These are phyloP conservation scores for Halophytophthora polymorphica DNA, from an alignment of 352 stramenopile genomes.

Conservation along the genomic window DNA sequence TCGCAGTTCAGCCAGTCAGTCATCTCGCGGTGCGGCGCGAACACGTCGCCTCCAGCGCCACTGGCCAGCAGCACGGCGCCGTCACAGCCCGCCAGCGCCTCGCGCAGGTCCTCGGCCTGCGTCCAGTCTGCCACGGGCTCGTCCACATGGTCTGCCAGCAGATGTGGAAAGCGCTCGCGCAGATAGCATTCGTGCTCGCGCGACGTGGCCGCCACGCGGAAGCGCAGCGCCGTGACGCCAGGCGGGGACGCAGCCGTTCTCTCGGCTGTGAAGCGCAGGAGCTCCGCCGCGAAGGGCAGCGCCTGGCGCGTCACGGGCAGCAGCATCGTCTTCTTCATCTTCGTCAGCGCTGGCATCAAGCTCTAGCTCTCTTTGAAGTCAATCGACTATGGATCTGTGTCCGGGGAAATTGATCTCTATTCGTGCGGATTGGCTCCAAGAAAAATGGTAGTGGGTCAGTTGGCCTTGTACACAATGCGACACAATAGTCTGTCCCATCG, in stretches of 20 bases:
- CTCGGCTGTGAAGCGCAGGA: constrained; percentile 13
- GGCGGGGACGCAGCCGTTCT: neutral
- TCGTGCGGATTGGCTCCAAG: too few relatives aligned
- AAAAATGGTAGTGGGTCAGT: too few relatives aligned
- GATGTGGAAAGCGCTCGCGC: constrained; percentile 16
- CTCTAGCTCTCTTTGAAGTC: neutral
- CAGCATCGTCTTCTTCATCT: constrained; percentile 19
- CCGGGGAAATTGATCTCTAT: too few relatives aligned
- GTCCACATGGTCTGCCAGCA: constrained; percentile 29
- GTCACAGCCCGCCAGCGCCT: constrained; percentile 42
- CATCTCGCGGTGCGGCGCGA: constrained; percentile 14
- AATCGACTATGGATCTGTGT: too few relatives aligned
- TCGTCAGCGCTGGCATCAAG: neutral
- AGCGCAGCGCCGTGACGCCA: constrained; percentile 4
- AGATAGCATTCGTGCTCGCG: constrained; percentile 23
- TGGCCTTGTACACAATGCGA: too few relatives aligned
- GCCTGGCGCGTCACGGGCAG: constrained; percentile 35
- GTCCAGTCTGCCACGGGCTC: constrained; percentile 40
- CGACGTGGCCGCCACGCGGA: constrained; percentile 19
- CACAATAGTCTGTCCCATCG: too few relatives aligned
- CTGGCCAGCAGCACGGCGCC: constrained; percentile 40
- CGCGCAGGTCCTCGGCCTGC: constrained; percentile 34
- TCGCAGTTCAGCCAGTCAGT: constrained; percentile 28
- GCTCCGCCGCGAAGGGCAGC: constrained; percentile 19
- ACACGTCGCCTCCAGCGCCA: constrained; percentile 14